Base-by-base conservation (phyloP, 805 yeast genomes). In the Kockiozyma suomiensis region DNA sequence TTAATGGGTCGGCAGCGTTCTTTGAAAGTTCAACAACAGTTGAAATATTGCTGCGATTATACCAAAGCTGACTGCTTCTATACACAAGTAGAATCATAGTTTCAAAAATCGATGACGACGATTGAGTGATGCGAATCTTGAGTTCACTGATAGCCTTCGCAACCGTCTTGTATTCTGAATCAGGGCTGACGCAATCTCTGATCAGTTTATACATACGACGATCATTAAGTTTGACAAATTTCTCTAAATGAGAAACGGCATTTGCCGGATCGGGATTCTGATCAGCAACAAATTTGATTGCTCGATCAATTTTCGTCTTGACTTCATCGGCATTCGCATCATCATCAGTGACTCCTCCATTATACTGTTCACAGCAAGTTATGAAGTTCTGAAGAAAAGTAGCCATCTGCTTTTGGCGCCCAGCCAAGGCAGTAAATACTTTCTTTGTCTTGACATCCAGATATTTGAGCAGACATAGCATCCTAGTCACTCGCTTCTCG, bases 381-480 rank as follows among this genome's bases (percentile, higher is more conserved):
- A 48, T 38, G 6, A 26, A 40, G 10, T 35, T 26, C 4, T 43
- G 45, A 38, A 42, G 37, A 41, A 43, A 46, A 4, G 51, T n/a
- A 6, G 43, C 46, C 26, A 45, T 48, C 64, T 85, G 86, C 50
- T 80, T 78, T 69, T 90, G 97, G 51, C 96, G 79, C 67, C 79
- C 82, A 52, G 82, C 80, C 38, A 89, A 81, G 0, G 96, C 93
- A 59, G 78, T 73, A 66, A 90, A 86, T 0, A 96, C 82, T 25
- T 81, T 77, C 62, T 78, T 78, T 0, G 92, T 81, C 63, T 83
- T 85, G 1, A 79, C 79, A 52, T 84, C 82, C 26, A 91, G 76
- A 37, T 71, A 73, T 0, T 74, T 66, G 53, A 82, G 73, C 1
- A 88, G 76, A 1, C 71, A 72, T 48, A 87, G 70, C 1, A 88